A percentile compares a stretch with the other conserved stretches of the same genome.
phyloP scores from a whole-genome alignment of 192 early-diverging fungal genomes.

The Rhizophagus clarus region DNA sequence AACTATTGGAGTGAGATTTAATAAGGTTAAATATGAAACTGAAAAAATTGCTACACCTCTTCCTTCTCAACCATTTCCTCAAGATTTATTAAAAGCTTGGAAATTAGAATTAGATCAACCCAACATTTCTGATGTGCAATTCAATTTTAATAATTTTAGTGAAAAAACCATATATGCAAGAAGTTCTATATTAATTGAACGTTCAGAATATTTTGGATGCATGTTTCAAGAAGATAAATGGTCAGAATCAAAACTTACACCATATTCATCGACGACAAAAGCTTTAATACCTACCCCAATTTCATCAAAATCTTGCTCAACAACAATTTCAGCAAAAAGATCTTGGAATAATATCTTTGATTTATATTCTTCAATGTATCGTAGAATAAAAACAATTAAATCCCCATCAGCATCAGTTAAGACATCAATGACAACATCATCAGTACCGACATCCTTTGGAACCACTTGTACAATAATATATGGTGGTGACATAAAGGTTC shows the following conservation, averaged over 20 bases:
- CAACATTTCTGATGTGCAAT: slow-evolving; percentile 23
- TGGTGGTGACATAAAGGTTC: not conserved
- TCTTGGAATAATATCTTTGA: not conserved
- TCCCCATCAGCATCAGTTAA: too few relatives aligned
- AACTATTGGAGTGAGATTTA: slow-evolving; percentile 24
- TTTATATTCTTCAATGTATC: not conserved
- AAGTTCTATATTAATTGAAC: slow-evolving; percentile 3
- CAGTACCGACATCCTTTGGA: not conserved
- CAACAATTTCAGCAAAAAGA: not conserved
- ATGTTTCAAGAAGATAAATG: slow-evolving; percentile 29
- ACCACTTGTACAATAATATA: not conserved
- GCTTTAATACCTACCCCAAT: not conserved
- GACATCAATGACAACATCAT: not conserved
- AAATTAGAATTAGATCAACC: slow-evolving; percentile 16
- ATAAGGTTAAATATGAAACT: not conserved
- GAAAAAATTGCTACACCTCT: not conserved
- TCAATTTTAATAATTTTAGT: not conserved
- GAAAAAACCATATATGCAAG: not conserved
- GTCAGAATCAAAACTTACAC: slow-evolving; percentile 4
- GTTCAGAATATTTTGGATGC: slow-evolving; percentile 22
- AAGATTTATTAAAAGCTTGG: slow-evolving; percentile 20
- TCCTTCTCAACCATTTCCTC: slow-evolving; percentile 7
- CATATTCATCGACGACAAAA: not conserved
- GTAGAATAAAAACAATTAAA: not conserved
- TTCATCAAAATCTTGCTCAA: not conserved